These are phyloP conservation scores for Mortierella antarctica DNA, from an alignment of 192 early-diverging fungal genomes.

Conservation along the genomic window DNA sequence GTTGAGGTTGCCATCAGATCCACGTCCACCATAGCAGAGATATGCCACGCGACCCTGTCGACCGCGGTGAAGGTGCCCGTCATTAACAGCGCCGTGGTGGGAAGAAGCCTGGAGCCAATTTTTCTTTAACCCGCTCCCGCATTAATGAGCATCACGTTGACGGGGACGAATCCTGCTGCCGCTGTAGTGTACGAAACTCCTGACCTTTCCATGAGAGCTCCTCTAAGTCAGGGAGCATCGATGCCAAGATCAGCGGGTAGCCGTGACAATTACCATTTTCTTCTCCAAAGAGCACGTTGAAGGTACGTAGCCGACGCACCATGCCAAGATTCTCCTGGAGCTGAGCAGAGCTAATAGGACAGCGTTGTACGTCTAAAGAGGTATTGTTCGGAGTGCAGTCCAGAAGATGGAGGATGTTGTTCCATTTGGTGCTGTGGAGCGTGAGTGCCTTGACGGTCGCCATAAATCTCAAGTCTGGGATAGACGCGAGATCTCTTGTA, in stretches of 20 bases:
- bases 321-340: neutral
- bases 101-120: too few species aligned
- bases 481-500: conserved; percentile 2
- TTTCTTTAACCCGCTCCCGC: too few species aligned
- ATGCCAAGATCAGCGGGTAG: neutral
- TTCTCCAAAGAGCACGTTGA: neutral
- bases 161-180: too few species aligned
- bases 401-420: neutral
- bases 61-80: too few species aligned
- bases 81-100: too few species aligned
- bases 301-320: neutral
- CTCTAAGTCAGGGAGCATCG: neutral
- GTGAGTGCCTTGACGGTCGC: neutral
- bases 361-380: neutral
- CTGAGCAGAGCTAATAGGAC: neutral
- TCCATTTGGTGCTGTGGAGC: neutral
- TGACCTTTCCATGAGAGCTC: neutral
- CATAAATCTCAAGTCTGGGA: neutral
- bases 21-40: too few species aligned
- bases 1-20: too few species aligned
- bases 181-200: too few species aligned
- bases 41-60: too few species aligned
- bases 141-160: too few species aligned
- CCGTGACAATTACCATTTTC: neutral
- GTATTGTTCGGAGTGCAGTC: conserved; percentile 1